Conservation (phyloP, 2,329 filamentous ascomycete species). For the Pseudomassariella vexata region DNA sequence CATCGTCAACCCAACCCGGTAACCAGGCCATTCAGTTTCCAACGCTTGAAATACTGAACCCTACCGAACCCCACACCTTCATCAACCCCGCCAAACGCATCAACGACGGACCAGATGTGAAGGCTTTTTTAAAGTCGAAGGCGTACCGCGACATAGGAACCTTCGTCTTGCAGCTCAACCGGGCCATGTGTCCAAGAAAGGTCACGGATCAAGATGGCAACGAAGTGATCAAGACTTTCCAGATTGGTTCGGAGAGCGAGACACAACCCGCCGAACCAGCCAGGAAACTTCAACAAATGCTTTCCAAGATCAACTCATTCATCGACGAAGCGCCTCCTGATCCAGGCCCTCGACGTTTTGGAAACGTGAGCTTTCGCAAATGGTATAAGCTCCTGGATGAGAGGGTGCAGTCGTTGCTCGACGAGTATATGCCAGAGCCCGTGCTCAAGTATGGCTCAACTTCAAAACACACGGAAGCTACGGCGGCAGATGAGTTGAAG, state of each 20-base stretch:
- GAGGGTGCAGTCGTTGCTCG: conserved; percentile 49
- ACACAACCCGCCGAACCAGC: conserved; percentile 50
- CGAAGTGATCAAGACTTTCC: conserved; percentile 40
- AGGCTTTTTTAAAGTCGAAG: conserved; percentile 69
- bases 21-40: conserved; percentile 15
- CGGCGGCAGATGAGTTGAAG: conserved; percentile 61
- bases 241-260: conserved; percentile 32
- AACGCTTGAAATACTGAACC: conserved; percentile 43
- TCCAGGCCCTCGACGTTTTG: conserved; percentile 80
- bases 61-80: conserved; percentile 50
- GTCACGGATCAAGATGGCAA: conserved; percentile 27
- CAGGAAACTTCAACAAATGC: conserved; percentile 56
- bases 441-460: conserved; percentile 20
- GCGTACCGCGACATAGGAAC: conserved; percentile 84
- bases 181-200: conserved; percentile 71
- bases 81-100: conserved; percentile 71
- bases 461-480: conserved; percentile 24
- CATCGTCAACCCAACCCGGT: conserved; percentile 1
- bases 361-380: conserved; percentile 81
- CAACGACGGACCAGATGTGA: conserved; percentile 76
- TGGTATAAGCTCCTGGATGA: conserved; percentile 71
- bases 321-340: conserved; percentile 79
- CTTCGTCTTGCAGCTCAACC: conserved; percentile 87
- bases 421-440: conserved; percentile 44
- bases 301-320: conserved; percentile 59